Percentiles rank a stretch among this genome's conserved stretches.
Conservation (phyloP, 73 alveolate genomes). For the Uronychia setigera region DNA sequence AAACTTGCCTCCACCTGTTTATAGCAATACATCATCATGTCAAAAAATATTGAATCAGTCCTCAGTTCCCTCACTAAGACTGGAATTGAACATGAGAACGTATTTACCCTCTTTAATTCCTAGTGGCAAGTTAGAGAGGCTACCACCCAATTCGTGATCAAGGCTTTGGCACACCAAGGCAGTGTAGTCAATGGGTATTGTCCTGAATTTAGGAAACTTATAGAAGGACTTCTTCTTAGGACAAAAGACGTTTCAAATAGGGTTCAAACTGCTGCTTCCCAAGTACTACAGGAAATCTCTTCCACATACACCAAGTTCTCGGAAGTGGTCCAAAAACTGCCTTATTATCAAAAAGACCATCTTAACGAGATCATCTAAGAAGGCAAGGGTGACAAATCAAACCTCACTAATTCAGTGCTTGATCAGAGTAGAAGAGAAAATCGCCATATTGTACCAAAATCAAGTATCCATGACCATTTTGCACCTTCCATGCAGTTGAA, state of each 20-base stretch:
- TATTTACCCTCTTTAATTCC: too few species aligned
- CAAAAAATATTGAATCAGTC: not conserved
- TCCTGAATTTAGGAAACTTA: not conserved
- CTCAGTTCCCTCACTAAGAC: not conserved
- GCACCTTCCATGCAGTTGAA: not conserved
- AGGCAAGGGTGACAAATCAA: not conserved
- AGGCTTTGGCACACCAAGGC: not conserved
- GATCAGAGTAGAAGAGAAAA: too few species aligned
- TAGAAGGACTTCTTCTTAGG: not conserved
- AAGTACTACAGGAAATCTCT: not conserved
- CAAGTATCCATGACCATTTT: not conserved
- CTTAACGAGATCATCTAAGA: not conserved
- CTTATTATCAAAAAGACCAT: not conserved
- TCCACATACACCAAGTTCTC: not conserved
- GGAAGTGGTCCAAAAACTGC: not conserved
- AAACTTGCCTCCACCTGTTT: not conserved
- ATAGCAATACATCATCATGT: not conserved
- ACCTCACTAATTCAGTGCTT: too few species aligned
- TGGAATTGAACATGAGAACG: not conserved
- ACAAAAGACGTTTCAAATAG: not conserved
- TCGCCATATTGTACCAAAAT: too few species aligned
- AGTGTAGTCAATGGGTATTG: not conserved
- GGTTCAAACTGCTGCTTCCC: not conserved
- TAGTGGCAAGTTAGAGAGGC: not conserved
- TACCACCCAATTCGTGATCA: not conserved